phyloP scores from a whole-genome alignment of 345 rosid genomes.

The Ailanthus altissimus region DNA sequence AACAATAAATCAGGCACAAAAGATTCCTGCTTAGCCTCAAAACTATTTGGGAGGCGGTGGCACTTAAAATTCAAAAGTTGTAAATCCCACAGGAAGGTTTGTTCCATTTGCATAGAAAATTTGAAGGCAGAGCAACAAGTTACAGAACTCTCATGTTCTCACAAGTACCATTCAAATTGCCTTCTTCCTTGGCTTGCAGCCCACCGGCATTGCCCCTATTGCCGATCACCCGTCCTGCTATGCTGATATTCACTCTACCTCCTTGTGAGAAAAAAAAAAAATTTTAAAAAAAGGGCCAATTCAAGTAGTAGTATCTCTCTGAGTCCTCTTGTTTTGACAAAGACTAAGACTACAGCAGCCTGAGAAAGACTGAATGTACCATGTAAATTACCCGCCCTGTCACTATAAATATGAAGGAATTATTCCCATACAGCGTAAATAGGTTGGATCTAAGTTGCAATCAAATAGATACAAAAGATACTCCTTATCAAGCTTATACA shows the following conservation, averaged over 20 bases:
- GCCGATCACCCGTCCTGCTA: constrained; percentile 8
- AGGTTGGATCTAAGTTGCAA: background rate
- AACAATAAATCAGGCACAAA: background rate
- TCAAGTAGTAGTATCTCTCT: background rate
- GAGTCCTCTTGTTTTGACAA: background rate
- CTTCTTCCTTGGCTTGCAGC: constrained; percentile 29
- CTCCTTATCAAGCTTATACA: background rate
- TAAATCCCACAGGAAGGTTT: constrained; percentile 10
- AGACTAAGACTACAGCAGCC: background rate
- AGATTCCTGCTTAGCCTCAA: background rate
- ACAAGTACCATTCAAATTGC: constrained; percentile 32
- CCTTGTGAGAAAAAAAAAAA: background rate
- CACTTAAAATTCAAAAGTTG: constrained; percentile 8
- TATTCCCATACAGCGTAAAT: background rate
- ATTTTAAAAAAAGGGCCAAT: too few relatives aligned
- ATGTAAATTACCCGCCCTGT: background rate
- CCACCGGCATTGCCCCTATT: constrained; percentile 30
- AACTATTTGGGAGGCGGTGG: constrained; percentile 16
- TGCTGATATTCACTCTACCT: background rate
- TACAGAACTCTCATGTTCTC: constrained; percentile 28
- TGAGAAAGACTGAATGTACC: background rate
- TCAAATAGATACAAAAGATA: background rate
- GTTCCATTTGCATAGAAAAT: constrained; percentile 26
- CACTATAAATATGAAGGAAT: background rate
- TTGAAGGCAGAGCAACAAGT: constrained; percentile 12